Evolutionary conservation across 2,329 filamentous ascomycete species (phyloP), one percentile per base, ranked within the genome.

Genomic region (Neospermospora avenae): DNA sequence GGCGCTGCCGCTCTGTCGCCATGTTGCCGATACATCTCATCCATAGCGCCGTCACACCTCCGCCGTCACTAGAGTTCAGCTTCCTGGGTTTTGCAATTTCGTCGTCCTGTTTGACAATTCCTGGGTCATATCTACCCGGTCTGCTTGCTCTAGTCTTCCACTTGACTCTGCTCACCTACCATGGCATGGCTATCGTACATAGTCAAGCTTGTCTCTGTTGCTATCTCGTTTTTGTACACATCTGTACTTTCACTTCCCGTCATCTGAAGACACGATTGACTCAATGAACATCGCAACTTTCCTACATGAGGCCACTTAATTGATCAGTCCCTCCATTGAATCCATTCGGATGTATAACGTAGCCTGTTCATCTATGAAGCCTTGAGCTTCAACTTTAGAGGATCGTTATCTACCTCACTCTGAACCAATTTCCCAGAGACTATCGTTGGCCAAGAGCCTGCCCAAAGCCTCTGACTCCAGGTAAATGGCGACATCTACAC

Each of bases 401-500:
- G 10, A 20, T 45, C 22, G 16, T 16, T 22, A 14, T 11, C 20
- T 14, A 22, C n/a, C 25, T 13, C n/a, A 51, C 8, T 18, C 24
- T 31, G 28, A 52, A 4, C 2, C 13, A 13, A 24, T 18, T 16
- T 53, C 44, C 62, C 65, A 69, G 20, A 69, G 46, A 18, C 13
- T 22, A 11, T 57, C 18, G 59, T 75, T 72, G 2, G 31, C 45
- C 24, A 76, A 45, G 41, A 74, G 31, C 16, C 68, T 65, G 20
- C 46, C 51, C 71, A 73, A 68, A 0, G 70, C 68, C 34, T 65
- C 65, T 35, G 59, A 62, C 45, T 74, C 70, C 22, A 76, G 60
- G 62, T 71, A 74, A 0, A 77, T 35, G 44, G 68, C 70, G 2
- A 76, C 67, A 60, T 77, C 74, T 14, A 75, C 71, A 0, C 73